Evolutionary conservation across 768 basidiomycete species (phyloP).

Genomic region (Podaxis sp.): DNA sequence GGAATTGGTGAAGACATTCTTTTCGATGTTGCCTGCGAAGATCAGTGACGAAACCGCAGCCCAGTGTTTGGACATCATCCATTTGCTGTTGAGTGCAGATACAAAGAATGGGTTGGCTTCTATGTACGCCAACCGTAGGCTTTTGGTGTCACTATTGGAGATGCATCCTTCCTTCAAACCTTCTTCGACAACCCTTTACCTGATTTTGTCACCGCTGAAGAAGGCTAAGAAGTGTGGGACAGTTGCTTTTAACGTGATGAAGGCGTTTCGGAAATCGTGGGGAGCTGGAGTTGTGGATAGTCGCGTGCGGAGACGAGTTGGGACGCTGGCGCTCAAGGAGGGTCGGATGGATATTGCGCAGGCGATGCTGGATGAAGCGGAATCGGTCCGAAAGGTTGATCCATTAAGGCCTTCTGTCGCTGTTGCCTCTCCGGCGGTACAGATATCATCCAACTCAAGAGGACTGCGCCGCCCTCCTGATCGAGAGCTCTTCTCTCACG

Average conservation of each 20-base stretch:
- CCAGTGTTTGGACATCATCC: constrained; percentile 51
- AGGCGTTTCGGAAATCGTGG: constrained; percentile 51
- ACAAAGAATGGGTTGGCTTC: constrained; percentile 35
- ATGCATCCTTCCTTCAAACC: constrained; percentile 52
- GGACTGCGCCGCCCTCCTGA: constrained; percentile 7
- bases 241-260: constrained; percentile 44
- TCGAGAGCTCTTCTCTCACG: constrained; percentile 2
- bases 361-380: constrained; percentile 11
- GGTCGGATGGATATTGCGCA: constrained; percentile 52
- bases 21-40: constrained; percentile 44
- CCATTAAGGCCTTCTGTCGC: neutral
- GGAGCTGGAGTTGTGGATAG: constrained; percentile 54
- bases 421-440: neutral
- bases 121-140: constrained; percentile 42
- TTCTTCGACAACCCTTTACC: constrained; percentile 54
- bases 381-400: neutral
- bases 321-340: constrained; percentile 61
- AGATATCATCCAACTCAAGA: neutral
- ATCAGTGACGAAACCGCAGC: constrained; percentile 33
- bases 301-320: constrained; percentile 58
- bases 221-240: constrained; percentile 51
- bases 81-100: constrained; percentile 36
- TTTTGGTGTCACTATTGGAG: constrained; percentile 42
- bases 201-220: constrained; percentile 54
- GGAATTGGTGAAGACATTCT: constrained; percentile 45